Conservation (phyloP, 192 early-diverging fungal genomes). For the Coemansia biformis region DNA sequence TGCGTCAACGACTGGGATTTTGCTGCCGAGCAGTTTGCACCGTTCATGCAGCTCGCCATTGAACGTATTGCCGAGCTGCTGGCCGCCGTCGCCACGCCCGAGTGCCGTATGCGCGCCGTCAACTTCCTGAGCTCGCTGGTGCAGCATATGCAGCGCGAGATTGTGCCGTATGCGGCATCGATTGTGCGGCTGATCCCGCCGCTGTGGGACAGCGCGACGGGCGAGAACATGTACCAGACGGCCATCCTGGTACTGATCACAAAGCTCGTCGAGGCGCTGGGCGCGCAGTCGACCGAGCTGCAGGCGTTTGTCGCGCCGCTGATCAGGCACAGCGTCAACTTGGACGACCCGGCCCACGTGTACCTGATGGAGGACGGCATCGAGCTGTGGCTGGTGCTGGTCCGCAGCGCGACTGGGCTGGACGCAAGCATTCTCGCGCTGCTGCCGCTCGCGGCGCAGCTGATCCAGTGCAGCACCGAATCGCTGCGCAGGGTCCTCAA, state of each 20-base stretch:
- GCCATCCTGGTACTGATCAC: constrained; percentile 72
- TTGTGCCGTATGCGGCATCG: constrained; percentile 64
- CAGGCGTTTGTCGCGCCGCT: constrained; percentile 73
- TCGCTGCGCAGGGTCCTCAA: constrained; percentile 66
- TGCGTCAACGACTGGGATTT: constrained; percentile 90
- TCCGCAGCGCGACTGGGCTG: constrained; percentile 60
- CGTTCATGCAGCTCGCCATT: constrained; percentile 61
- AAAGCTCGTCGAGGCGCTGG: constrained; percentile 69
- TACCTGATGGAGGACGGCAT: constrained; percentile 87
- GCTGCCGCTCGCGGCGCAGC: constrained; percentile 54
- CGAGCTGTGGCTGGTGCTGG: constrained; percentile 80
- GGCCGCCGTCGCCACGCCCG: constrained; percentile 64
- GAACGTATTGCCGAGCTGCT: constrained; percentile 56
- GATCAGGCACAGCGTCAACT: constrained; percentile 67
- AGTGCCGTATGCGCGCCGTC: constrained; percentile 69
- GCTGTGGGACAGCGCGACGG: constrained; percentile 70
- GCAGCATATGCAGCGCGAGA: constrained; percentile 71
- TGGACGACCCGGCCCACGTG: constrained; percentile 57
- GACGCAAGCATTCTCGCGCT: constrained; percentile 57
- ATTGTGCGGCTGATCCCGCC: constrained; percentile 72
- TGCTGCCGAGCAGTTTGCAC: constrained; percentile 60
- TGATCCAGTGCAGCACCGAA: constrained; percentile 75
- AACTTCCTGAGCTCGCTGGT: constrained; percentile 69
- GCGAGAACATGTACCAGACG: constrained; percentile 76
- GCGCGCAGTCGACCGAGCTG: constrained; percentile 63